These are phyloP conservation scores for Penicillium freii DNA, from an alignment of 2,329 filamentous ascomycete species.

Conservation along the genomic window DNA sequence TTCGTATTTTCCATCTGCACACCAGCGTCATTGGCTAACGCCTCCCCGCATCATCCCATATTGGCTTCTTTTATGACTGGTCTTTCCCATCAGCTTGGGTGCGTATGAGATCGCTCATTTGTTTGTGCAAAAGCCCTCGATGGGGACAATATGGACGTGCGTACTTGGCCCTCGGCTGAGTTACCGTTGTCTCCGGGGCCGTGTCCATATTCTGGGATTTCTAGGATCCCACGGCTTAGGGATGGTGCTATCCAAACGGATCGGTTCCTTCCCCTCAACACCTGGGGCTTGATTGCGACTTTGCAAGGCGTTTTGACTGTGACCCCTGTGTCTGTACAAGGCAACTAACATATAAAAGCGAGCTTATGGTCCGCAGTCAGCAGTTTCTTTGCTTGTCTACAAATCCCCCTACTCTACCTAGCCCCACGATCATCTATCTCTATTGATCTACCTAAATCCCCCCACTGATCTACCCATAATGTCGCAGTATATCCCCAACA, in stretches of 20 bases:
- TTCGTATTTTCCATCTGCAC: background rate
- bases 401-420: background rate
- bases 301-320: background rate
- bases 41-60: background rate
- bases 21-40: background rate
- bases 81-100: background rate
- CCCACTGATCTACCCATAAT: conserved; percentile 11
- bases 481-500: conserved; percentile 21
- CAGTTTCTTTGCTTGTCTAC: background rate
- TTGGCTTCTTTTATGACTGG: background rate
- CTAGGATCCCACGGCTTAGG: background rate
- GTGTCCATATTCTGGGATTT: background rate
- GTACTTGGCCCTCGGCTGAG: background rate
- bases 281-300: background rate
- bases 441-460: background rate
- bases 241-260: background rate
- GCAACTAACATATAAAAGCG: background rate
- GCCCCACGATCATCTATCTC: conserved; percentile 1
- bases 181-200: background rate
- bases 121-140: background rate
- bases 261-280: background rate
- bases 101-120: background rate
- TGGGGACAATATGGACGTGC: background rate
- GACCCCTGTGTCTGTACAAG: background rate
- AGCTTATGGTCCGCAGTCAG: background rate